Percentiles rank a stretch among this genome's conserved stretches.
Conservation (phyloP, 768 basidiomycete species). For the Dioszegia crocea region DNA sequence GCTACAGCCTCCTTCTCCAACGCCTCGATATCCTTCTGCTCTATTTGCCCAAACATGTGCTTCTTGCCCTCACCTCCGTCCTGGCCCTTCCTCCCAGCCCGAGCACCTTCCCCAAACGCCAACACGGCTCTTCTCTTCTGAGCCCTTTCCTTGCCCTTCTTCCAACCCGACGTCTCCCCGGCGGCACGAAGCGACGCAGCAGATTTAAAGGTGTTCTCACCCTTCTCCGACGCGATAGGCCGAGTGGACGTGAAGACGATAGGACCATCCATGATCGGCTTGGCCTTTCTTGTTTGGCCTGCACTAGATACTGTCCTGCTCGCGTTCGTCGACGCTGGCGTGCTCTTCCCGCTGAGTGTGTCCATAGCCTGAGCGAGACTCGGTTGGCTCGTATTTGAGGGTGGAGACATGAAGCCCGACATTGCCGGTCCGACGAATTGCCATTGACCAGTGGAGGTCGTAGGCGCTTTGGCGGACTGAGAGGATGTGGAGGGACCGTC, state of each 20-base stretch:
- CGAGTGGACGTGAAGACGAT: background rate
- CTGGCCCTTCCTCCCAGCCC: slow-evolving; percentile 1
- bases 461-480: background rate
- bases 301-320: no score
- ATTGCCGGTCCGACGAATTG: slow-evolving; percentile 29
- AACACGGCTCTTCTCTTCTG: slow-evolving; percentile 15
- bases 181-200: background rate
- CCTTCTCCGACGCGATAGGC: background rate
- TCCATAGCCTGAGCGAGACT: slow-evolving; percentile 10
- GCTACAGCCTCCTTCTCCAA: no score
- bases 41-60: background rate
- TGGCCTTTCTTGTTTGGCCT: background rate
- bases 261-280: slow-evolving; percentile 5
- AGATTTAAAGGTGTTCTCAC: slow-evolving; percentile 13
- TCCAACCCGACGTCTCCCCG: slow-evolving; percentile 7
- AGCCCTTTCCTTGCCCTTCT: slow-evolving; percentile 18
- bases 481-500: background rate
- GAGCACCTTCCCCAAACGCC: slow-evolving; percentile 11
- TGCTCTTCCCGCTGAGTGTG: background rate
- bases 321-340: background rate
- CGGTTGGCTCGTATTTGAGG: background rate
- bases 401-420: slow-evolving; percentile 23
- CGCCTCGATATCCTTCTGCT: background rate
- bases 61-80: background rate
- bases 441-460: background rate